Base-by-base conservation (phyloP, 176 grass and related monocot species). In the Carex myosuroides region DNA sequence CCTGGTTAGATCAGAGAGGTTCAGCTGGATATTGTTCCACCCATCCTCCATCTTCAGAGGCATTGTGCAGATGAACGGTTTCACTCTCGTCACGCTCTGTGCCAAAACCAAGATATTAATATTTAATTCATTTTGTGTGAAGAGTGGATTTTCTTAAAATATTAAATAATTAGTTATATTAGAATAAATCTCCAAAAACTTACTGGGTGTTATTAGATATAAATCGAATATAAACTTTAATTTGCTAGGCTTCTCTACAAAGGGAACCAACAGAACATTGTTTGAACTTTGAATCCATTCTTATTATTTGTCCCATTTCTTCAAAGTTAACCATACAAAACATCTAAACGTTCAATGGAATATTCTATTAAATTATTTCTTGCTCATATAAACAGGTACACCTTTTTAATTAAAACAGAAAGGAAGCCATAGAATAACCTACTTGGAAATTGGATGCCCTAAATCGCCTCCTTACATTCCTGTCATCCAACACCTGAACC, bases 31-130 rank as follows among this genome's bases (percentile, higher is more conserved):
- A 84, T 95, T 93, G 86, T 98, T 98, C 93, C 96, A 98, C 5
- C 88, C 96, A 6, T 98, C 89, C 0, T 95, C 93, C 55, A 98
- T 86, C 83, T 86, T 91, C 70, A 95, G 46, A 0, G 93, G 89
- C 96, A 98, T 98, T 64, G 93, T 98, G 83, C 96, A 98, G 26
- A 98, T 93, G 56, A 93, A 98, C 42, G 93, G 96, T 79, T 98
- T 92, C 14, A 98, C 91, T 61, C 93, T 90, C 21, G 96, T 93
- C 58, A 95, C 86, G 53, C 92, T 91, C 96, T 93, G 83, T 33
- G 64, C 35, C 41, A 85, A 21, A 3, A 70, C 12, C 9, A 78
- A 70, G 33, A 17, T 1, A 81, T 21, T 69, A 53, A 86, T 53
- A 29, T 32, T 56, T 62, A 62, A 29, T 16, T 2, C 10, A 11